phyloP scores from a whole-genome alignment of 2,329 filamentous ascomycete genomes.

The Pyrenochaeta sp. region DNA sequence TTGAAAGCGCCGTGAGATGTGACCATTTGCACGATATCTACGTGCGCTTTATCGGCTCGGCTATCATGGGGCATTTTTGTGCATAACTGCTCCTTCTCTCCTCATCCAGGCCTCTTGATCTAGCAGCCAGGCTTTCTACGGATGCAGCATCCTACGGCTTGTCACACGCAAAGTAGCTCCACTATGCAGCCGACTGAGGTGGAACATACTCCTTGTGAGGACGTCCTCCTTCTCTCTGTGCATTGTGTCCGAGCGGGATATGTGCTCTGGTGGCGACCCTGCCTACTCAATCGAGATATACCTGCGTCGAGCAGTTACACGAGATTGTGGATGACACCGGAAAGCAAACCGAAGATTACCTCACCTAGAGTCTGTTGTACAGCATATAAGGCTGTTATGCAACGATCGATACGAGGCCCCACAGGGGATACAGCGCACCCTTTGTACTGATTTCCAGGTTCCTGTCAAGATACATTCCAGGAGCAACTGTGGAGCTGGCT shows the following conservation, averaged over 20 bases:
- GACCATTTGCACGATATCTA: neutral
- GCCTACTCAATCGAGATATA: neutral
- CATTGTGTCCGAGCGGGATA: no score
- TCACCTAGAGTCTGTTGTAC: neutral
- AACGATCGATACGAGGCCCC: neutral
- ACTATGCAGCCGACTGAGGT: no score
- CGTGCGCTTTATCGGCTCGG: neutral
- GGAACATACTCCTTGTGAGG: no score
- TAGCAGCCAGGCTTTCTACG: neutral
- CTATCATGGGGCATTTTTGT: neutral
- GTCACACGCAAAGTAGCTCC: no score
- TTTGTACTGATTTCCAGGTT: neutral
- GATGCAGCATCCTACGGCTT: no score
- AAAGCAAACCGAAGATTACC: neutral
- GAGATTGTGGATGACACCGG: neutral
- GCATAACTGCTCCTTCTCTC: neutral
- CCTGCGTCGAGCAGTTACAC: neutral
- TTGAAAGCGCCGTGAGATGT: neutral
- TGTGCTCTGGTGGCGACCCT: neutral
- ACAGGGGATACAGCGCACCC: neutral
- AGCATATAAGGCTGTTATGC: neutral
- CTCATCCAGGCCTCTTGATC: neutral
- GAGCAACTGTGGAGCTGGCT: constrained; percentile 6
- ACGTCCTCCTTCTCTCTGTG: neutral
- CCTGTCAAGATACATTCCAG: constrained; percentile 10